phyloP scores from a whole-genome alignment of 768 basidiomycete species.

The Amanita exitialis region DNA sequence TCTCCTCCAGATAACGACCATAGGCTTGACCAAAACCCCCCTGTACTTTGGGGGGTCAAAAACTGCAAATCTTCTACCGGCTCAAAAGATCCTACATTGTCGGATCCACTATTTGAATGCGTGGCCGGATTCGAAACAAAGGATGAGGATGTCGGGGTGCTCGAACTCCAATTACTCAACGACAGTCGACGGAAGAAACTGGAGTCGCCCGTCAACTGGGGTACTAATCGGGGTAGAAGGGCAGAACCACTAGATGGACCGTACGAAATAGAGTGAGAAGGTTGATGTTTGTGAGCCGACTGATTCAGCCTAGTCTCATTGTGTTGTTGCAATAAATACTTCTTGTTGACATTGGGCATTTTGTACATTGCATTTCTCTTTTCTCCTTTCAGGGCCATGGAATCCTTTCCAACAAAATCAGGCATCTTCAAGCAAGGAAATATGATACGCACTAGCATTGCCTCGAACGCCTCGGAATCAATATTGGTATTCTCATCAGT shows the following conservation, averaged over 20 bases:
- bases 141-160: constrained; percentile 18
- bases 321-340: constrained; percentile 53
- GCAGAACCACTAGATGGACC: constrained; percentile 49
- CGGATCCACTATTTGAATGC: constrained; percentile 30
- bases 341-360: constrained; percentile 54
- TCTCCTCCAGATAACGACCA: too few relatives aligned
- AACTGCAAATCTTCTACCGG: constrained; percentile 24
- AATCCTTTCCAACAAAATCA: constrained; percentile 38
- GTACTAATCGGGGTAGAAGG: constrained; percentile 56
- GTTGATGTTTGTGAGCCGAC: constrained; percentile 15
- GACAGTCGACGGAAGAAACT: constrained; percentile 61
- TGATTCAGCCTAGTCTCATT: constrained; percentile 23
- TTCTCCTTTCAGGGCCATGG: constrained; percentile 64
- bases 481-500: constrained; percentile 17
- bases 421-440: neutral
- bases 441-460: constrained; percentile 50
- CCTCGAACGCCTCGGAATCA: constrained; percentile 46
- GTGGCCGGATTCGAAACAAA: constrained; percentile 18
- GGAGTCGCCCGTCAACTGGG: constrained; percentile 69
- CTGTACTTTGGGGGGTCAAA: constrained; percentile 59
- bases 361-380: constrained; percentile 53
- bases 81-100: constrained; percentile 5
- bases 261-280: constrained; percentile 40
- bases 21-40: constrained; percentile 68
- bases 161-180: constrained; percentile 45